A percentile compares a stretch with the other conserved stretches of the same genome.
phyloP scores from a whole-genome alignment of 2,329 filamentous ascomycete genomes.

The Zymoseptoria crescenta region DNA sequence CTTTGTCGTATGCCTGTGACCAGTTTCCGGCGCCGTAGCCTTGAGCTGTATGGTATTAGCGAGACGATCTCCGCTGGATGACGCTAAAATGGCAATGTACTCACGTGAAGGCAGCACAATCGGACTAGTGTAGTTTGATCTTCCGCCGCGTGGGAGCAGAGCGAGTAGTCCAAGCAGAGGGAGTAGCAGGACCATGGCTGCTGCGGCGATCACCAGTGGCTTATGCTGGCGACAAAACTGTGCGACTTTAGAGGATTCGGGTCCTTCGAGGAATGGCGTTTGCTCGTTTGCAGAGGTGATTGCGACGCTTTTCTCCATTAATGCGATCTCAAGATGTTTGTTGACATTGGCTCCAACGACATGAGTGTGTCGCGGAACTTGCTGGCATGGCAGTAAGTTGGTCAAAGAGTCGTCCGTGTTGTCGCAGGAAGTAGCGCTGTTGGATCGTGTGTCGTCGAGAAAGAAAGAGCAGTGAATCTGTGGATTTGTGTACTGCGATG shows the following conservation, averaged over 20 bases:
- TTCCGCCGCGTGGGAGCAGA: slow-evolving; percentile 17
- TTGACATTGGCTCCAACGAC: not conserved
- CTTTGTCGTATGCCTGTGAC: slow-evolving; percentile 26
- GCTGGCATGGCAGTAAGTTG: slow-evolving; percentile 1
- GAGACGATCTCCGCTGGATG: not conserved
- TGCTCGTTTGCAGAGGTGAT: slow-evolving; percentile 6
- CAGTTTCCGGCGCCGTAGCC: slow-evolving; percentile 29
- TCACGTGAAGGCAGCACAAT: slow-evolving; percentile 26
- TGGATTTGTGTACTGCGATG: not conserved
- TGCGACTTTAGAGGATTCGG: slow-evolving; percentile 5
- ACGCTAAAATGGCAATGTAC: not conserved
- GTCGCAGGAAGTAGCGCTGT: not conserved
- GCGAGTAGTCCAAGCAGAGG: slow-evolving; percentile 26
- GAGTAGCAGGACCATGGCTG: slow-evolving; percentile 20
- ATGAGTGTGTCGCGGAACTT: not conserved
- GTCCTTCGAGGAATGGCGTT: slow-evolving; percentile 5
- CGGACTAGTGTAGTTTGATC: slow-evolving; percentile 22
- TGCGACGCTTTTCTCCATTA: slow-evolving; percentile 13
- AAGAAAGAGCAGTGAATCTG: not conserved
- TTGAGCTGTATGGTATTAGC: slow-evolving; percentile 13
- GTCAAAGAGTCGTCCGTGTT: not conserved
- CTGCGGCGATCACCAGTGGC: slow-evolving; percentile 15
- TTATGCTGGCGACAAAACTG: slow-evolving; percentile 20
- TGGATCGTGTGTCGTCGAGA: not conserved
- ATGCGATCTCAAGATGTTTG: slow-evolving; percentile 1